Base-by-base conservation (phyloP, 305 asterid genomes). In the Fraxinus dipetala region DNA sequence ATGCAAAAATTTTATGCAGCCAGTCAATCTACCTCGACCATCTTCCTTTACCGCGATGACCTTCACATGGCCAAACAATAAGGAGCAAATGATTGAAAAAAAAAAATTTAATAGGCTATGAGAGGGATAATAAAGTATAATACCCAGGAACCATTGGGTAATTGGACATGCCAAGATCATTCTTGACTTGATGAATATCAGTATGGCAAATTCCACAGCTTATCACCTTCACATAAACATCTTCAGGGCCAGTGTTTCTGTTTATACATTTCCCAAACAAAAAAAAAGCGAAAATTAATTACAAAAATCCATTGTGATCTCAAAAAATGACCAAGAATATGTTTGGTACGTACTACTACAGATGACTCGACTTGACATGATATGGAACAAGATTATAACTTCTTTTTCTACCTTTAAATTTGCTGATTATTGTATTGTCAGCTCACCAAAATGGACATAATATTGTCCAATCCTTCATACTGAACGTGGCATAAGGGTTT, bases 81-180 rank as follows among this genome's bases (percentile, higher is more conserved):
- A n/a, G 65, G 10, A 54, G 65, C 65, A 54, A 20, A 61, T 2
- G 31, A 22, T 22, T 61, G 9, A 67, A 30, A 31, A 14, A 31
- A 36, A 40, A 2, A 40, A 40, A 69, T 14, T 11, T 5, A 69
- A 28, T 5, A 30, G 2, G 22, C 8, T 10, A 67, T 65, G 11
- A 6, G 1, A 24, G 18, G 0, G 40, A 14, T 30, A 26, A 24
- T 65, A 3, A 9, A 26, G 74, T 30, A 6, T 30, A 70, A 0
- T 70, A 95, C 99, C 99, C 99, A 0, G 99, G 98, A 85, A 95
- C 99, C 98, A 95, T 92, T 82, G 98, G 98, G 85, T 93, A 95
- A 54, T 90, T 92, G 88, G 98, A 95, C 97, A 90, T 93, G 91
- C 99, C 98, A 31, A 95, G 98, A 48, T 95, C 97, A 84, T 95